Conservation (phyloP, 768 basidiomycete species). For the Russula brevipes region DNA sequence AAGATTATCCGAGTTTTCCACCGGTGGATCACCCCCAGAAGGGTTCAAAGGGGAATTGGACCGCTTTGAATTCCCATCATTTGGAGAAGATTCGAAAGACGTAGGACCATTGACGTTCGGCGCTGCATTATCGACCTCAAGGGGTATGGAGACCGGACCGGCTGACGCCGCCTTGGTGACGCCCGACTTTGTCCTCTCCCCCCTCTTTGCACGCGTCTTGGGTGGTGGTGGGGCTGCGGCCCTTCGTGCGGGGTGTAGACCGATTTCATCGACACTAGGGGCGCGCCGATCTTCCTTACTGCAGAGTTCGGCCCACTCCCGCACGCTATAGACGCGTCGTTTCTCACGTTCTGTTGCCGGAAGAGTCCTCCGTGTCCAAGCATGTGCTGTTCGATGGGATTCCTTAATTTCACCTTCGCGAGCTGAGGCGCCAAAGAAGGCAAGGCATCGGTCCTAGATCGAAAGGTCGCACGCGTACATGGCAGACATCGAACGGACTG, state of each 20-base stretch:
- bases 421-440: constrained; percentile 72
- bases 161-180: constrained; percentile 40
- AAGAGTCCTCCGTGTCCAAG: constrained; percentile 81
- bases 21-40: neutral
- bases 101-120: neutral
- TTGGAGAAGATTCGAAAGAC: constrained; percentile 11
- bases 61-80: neutral
- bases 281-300: constrained; percentile 64
- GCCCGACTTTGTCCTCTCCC: constrained; percentile 37
- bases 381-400: constrained; percentile 94
- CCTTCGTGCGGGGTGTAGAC: constrained; percentile 41
- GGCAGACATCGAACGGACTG: constrained; percentile 21
- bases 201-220: constrained; percentile 41
- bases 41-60: neutral
- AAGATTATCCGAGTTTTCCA: neutral
- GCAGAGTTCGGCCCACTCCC: constrained; percentile 83
- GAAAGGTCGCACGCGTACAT: constrained; percentile 24
- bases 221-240: constrained; percentile 33
- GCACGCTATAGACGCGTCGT: constrained; percentile 72
- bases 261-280: constrained; percentile 67
- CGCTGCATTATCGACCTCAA: neutral
- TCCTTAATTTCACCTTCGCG: constrained; percentile 68
- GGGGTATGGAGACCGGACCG: constrained; percentile 13
- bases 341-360: constrained; percentile 87
- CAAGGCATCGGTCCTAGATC: constrained; percentile 59